A percentile compares a stretch with the other conserved stretches of the same genome.
phyloP scores from a whole-genome alignment of 108 stramenopile species.

The Skeletonema marinoi region DNA sequence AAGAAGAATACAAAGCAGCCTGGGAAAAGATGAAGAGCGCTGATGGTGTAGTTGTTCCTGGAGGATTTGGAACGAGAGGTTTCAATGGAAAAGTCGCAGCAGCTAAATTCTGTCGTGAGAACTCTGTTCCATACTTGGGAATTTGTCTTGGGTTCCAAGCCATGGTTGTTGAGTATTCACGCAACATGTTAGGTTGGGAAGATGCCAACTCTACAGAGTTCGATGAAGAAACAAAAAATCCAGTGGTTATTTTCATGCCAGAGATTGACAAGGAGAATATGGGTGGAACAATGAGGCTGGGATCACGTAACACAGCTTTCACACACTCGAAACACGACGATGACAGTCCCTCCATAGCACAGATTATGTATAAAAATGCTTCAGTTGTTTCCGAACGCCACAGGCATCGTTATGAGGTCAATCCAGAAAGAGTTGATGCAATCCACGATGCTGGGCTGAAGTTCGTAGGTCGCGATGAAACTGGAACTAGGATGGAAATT shows the following conservation, averaged over 20 bases:
- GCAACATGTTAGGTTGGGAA: constrained; percentile 83
- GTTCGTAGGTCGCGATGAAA: constrained; percentile 94
- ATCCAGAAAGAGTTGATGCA: constrained; percentile 91
- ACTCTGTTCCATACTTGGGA: constrained; percentile 89
- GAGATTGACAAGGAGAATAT: constrained; percentile 96
- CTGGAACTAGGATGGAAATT: constrained; percentile 96
- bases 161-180: constrained; percentile 96
- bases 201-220: constrained; percentile 97
- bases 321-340: constrained; percentile 63
- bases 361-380: constrained; percentile 80
- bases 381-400: constrained; percentile 90
- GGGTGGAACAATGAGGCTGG: constrained; percentile 99
- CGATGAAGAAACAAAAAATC: constrained; percentile 75
- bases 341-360: constrained; percentile 54
- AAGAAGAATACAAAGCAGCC: constrained; percentile 58
- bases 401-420: constrained; percentile 99
- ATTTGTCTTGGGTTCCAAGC: constrained; percentile 98
- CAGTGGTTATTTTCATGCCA: constrained; percentile 98
- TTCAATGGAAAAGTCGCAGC: constrained; percentile 91
- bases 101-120: constrained; percentile 90
- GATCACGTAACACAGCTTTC: constrained; percentile 89
- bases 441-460: constrained; percentile 91
- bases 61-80: constrained; percentile 88
- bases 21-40: constrained; percentile 66
- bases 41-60: constrained; percentile 86